Evolutionary conservation across 2,329 filamentous ascomycete species (phyloP).

Genomic region (Monosporascus cannonballus): DNA sequence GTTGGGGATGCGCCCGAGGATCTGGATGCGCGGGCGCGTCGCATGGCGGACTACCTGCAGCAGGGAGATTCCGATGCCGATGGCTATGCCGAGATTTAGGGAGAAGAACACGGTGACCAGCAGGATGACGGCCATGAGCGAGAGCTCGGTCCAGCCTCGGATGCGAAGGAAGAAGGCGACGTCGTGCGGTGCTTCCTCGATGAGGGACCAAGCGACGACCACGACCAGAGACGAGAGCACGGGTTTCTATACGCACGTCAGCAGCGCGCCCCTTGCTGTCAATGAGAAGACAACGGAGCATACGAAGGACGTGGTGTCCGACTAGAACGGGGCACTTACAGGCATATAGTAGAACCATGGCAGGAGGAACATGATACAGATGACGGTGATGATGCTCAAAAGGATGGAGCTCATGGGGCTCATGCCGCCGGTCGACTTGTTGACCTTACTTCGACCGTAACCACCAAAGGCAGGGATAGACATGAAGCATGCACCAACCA

Average conservation of each 20-base stretch:
- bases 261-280: neutral
- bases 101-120: constrained; percentile 92
- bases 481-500: constrained; percentile 90
- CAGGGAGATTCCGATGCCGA: constrained; percentile 86
- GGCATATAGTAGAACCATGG: constrained; percentile 94
- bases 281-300: neutral
- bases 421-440: constrained; percentile 82
- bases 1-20: constrained; percentile 81
- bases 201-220: constrained; percentile 87
- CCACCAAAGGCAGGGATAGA: constrained; percentile 90
- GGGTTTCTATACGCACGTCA: constrained; percentile 61
- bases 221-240: constrained; percentile 91
- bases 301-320: no score
- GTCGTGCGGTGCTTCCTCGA: constrained; percentile 93
- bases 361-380: constrained; percentile 75
- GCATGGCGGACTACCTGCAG: constrained; percentile 85
- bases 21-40: constrained; percentile 91
- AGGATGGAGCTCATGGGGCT: constrained; percentile 93
- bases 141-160: constrained; percentile 77
- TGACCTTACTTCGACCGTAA: constrained; percentile 93
- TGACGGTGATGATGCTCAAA: constrained; percentile 72
- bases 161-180: constrained; percentile 84
- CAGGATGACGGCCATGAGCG: constrained; percentile 86
- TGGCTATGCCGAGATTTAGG: constrained; percentile 84
- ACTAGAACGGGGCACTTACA: constrained; percentile 45